Percentiles rank a stretch among this genome's conserved stretches.
phyloP scores from a whole-genome alignment of 306 rosid genomes.

The Rosa multiflora region DNA sequence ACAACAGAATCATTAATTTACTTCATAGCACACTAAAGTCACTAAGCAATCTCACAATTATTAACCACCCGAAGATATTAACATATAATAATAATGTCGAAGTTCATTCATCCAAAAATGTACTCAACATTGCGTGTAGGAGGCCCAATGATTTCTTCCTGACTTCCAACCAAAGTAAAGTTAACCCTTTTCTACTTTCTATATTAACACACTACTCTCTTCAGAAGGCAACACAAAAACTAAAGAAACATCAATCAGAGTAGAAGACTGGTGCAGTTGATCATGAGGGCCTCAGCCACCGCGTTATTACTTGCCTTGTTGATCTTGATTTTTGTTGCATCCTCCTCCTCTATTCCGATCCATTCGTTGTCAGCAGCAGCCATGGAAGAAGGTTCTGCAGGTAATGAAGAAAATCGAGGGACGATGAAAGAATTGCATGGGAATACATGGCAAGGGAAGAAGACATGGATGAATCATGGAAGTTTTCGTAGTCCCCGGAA shows the following conservation, averaged over 20 bases:
- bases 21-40: neutral
- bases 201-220: neutral
- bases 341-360: slow-evolving; percentile 28
- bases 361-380: neutral
- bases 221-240: slow-evolving; percentile 1
- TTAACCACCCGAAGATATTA: neutral
- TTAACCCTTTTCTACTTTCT: neutral
- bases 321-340: slow-evolving; percentile 13
- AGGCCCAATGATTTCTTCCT: slow-evolving; percentile 41
- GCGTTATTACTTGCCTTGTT: slow-evolving; percentile 42
- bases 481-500: slow-evolving; percentile 59
- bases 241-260: slow-evolving; percentile 16
- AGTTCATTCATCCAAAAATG: neutral
- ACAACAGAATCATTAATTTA: neutral
- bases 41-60: neutral
- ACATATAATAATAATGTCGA: neutral
- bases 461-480: slow-evolving; percentile 68
- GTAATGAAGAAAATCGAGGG: neutral
- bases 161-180: slow-evolving; percentile 73
- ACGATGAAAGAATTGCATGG: slow-evolving; percentile 15
- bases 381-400: slow-evolving; percentile 13
- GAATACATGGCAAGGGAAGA: slow-evolving; percentile 40
- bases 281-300: slow-evolving; percentile 32
- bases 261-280: slow-evolving; percentile 33
- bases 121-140: slow-evolving; percentile 20